Conservation (phyloP, 306 rosid genomes). For the Quercus berberidifolia region DNA sequence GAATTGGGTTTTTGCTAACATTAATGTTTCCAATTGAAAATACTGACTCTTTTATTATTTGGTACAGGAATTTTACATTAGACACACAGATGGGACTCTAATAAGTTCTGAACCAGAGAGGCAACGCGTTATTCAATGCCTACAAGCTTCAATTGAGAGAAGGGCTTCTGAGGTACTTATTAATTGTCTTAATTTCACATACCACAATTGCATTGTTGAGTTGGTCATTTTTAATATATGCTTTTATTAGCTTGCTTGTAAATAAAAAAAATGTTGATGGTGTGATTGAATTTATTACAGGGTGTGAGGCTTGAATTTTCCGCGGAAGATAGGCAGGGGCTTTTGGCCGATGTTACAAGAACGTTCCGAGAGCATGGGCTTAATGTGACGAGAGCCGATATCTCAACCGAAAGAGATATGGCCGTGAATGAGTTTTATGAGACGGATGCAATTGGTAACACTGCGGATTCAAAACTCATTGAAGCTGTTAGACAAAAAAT, state of each 20-base stretch:
- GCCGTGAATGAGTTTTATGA: slow-evolving; percentile 72
- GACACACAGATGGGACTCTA: slow-evolving; percentile 86
- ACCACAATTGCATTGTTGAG: no score
- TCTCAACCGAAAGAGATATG: slow-evolving; percentile 48
- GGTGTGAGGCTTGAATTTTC: slow-evolving; percentile 77
- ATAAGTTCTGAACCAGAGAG: slow-evolving; percentile 90
- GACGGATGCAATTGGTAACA: slow-evolving; percentile 69
- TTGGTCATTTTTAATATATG: background rate
- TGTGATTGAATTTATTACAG: slow-evolving; percentile 28
- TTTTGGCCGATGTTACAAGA: slow-evolving; percentile 81
- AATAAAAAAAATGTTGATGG: background rate
- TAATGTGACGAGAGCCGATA: slow-evolving; percentile 85
- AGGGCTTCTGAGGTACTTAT: slow-evolving; percentile 71
- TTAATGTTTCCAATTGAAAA: background rate
- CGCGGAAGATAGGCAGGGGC: slow-evolving; percentile 57
- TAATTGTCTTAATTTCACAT: background rate
- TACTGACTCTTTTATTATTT: background rate
- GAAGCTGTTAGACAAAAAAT: slow-evolving; percentile 70
- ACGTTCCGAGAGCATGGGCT: slow-evolving; percentile 88
- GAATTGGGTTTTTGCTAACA: background rate
- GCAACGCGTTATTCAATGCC: slow-evolving; percentile 80
- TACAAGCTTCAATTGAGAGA: slow-evolving; percentile 80
- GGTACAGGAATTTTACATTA: slow-evolving; percentile 79
- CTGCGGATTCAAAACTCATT: slow-evolving; percentile 49
- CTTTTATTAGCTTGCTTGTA: background rate